Evolutionary conservation across 208 protist genomes (phyloP), one percentile per base, ranked within the genome.

Genomic region (Vickermania ingenoplastis): DNA sequence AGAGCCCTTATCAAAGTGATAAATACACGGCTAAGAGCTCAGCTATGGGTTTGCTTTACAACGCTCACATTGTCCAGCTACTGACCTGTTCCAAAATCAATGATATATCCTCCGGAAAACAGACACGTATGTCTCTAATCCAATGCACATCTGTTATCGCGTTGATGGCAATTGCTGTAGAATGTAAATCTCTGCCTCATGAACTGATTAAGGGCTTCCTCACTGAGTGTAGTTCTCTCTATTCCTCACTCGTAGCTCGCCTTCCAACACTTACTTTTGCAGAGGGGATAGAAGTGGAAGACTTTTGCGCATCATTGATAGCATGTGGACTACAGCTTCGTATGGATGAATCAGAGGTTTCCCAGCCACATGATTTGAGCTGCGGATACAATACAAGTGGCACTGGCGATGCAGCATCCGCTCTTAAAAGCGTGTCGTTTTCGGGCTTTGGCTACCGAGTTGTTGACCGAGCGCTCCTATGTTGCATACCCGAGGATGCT

Each of bases 301-400:
- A 77, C 48, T 84, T 92, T 60, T 73, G 83, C 4, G 79, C 86
- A 7, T 69, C 82, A 1, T 71, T 92, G 3, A 75, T 87, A 26
- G 80, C 75, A 31, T 92, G 86, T 53, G 79, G 79, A 36, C 59
- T 92, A 49, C 74, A 84, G 63, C 67, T 92, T 45, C 70, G 77
- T n/a, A 52, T 54, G 2, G 56, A 67, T 31, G 69, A 69, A 0
- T 69, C 59, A 13, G 31, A 51, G 26, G 27, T n/a, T n/a, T n/a
- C n/a, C n/a, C n/a, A n/a, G n/a, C n/a, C n/a, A n/a, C n/a, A n/a
- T n/a, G n/a, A n/a, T n/a, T n/a, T n/a, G n/a, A n/a, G n/a, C n/a
- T n/a, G n/a, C n/a, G n/a, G n/a, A n/a, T n/a, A n/a, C n/a, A 17
- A n/a, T n/a, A n/a, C n/a, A n/a, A n/a, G n/a, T n/a, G n/a, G n/a